These are phyloP conservation scores for Naganishia antarctica DNA, from an alignment of 768 basidiomycete species.

Conservation along the genomic window DNA sequence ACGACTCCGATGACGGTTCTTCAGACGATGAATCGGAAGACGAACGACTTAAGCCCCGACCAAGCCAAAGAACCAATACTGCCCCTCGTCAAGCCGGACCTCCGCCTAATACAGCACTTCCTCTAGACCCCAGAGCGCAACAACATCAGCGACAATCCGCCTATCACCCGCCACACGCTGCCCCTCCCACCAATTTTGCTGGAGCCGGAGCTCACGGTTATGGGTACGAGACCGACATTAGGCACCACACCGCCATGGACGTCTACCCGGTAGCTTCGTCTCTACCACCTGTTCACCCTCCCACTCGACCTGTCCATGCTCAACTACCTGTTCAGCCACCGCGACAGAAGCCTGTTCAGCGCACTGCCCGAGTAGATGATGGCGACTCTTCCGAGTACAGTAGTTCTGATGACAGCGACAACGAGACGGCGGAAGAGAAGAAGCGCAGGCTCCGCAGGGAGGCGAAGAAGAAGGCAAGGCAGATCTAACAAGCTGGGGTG, in stretches of 20 bases:
- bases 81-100: not conserved
- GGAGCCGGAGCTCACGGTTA: not conserved
- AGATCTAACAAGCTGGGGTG: no score
- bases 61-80: not conserved
- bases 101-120: not conserved
- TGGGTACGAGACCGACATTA: not conserved
- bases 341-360: not conserved
- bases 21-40: not conserved
- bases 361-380: not conserved
- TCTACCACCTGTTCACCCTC: not conserved
- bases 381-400: not conserved
- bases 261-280: not conserved
- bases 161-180: not conserved
- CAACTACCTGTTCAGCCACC: not conserved
- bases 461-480: slow-evolving; percentile 3
- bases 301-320: not conserved
- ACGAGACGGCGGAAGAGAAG: not conserved
- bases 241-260: not conserved
- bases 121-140: not conserved
- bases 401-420: slow-evolving; percentile 6
- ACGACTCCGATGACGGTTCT: not conserved
- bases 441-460: not conserved
- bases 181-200: not conserved
- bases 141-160: no score
- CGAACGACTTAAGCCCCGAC: not conserved